Base-by-base conservation (phyloP, 176 grass and related monocot genomes). In the Oryza meridionalis region DNA sequence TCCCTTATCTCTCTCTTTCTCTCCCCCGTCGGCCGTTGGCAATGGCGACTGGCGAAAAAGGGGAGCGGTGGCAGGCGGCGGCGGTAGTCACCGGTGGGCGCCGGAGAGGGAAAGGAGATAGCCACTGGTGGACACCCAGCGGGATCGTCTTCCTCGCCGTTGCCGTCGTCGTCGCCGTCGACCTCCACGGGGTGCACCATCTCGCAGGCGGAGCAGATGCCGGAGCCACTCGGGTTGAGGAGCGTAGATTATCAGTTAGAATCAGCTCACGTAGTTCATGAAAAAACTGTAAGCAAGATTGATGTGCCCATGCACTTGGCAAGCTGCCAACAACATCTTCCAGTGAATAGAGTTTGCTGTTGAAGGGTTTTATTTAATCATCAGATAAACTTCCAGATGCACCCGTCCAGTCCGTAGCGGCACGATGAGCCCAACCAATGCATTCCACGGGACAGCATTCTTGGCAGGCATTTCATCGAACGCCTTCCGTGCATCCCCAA, bases 271-370 rank as follows among this genome's bases (percentile, higher is more conserved):
- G 65, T 47, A 84, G 21, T 62, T 84, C 29, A 2, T 19, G 25
- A 19, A 88, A 84, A 73, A 45, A 68, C 77, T 68, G 62, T 46
- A 25, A 46, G 81, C 86, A 68, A 88, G 45, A 63, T 79, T 59
- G 5, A 58, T 53, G 15, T 81, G 76, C 11, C 86, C 78, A 0
- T 92, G 80, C n/a, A 91, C 73, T 46, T 78, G 78, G 82, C 92
- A 97, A 53, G 94, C 92, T 31, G 90, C 64, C 35, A 94, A 63
- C 25, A 94, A 72, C n/a, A 84, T 97, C 73, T 92, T 92, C 94
- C 86, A 94, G 5, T 94, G 42, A 73, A 94, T 78, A 1, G 26
- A 76, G 22, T 84, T 50, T 50, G 3, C 50, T 2, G 4, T n/a
- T n/a, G 53, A 0, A 5, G 83, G 84, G 88, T 88, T 89, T 51